Percentiles rank a stretch among this genome's conserved stretches.
These are phyloP conservation scores for Lepidium aucheri DNA, from an alignment of 345 rosid species.

Conservation along the genomic window DNA sequence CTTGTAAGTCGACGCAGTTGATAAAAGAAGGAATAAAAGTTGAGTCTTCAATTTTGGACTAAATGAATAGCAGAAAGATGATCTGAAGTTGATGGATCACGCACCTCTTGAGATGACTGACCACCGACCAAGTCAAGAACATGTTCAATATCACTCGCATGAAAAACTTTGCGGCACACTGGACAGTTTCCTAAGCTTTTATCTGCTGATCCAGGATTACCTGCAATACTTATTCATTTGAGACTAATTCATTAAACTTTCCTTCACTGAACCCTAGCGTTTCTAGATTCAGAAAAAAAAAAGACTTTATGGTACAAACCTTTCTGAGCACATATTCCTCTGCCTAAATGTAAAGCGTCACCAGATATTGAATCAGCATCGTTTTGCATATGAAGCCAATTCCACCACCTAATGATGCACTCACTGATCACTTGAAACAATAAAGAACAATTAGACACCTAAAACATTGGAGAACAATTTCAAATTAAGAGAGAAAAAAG, in stretches of 20 bases:
- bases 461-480: not conserved
- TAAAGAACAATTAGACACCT: slow-evolving; percentile 4
- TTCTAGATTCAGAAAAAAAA: not conserved
- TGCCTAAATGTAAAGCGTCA: slow-evolving; percentile 8
- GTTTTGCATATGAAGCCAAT: slow-evolving; percentile 58
- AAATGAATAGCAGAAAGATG: not conserved
- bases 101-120: slow-evolving; percentile 47
- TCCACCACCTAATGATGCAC: slow-evolving; percentile 92
- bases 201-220: slow-evolving; percentile 24
- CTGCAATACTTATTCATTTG: slow-evolving; percentile 4
- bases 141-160: slow-evolving; percentile 63
- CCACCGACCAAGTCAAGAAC: slow-evolving; percentile 62
- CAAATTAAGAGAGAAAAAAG: not conserved
- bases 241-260: not conserved
- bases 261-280: not conserved
- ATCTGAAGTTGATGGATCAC: not conserved
- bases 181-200: slow-evolving; percentile 68
- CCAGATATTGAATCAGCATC: slow-evolving; percentile 26
- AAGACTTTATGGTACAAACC: slow-evolving; percentile 27
- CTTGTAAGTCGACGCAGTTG: not conserved
- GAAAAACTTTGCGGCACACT: slow-evolving; percentile 77
- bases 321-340: slow-evolving; percentile 23
- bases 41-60: not conserved
- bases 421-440: slow-evolving; percentile 41
- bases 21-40: not conserved